Percentiles rank a stretch among this genome's conserved stretches.
phyloP scores from a whole-genome alignment of 23 red algal genomes.

The Pyropia yezoensis region DNA sequence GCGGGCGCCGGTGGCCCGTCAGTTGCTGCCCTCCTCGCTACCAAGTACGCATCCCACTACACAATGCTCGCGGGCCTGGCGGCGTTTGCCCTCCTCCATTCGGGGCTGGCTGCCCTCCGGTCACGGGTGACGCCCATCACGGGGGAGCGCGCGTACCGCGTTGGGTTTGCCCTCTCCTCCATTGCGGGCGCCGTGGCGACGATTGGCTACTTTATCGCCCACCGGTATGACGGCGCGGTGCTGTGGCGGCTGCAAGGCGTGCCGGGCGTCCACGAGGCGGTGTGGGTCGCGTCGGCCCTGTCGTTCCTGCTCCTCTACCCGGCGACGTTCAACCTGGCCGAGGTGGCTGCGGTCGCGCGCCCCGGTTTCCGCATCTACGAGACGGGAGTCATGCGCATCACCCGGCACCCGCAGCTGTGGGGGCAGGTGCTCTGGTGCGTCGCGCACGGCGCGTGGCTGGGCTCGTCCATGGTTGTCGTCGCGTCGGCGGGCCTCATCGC shows the following conservation, averaged over 20 bases:
- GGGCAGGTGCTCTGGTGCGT: conserved; percentile 98
- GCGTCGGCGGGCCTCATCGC: conserved; percentile 54
- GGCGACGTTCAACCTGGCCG: conserved; percentile 80
- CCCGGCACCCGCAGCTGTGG: conserved; percentile 90
- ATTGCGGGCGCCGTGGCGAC: conserved; percentile 48
- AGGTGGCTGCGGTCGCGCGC: conserved; percentile 71
- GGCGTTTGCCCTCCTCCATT: conserved; percentile 66
- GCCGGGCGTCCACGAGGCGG: conserved; percentile 49
- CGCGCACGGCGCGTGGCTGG: conserved; percentile 83
- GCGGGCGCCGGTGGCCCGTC: no score
- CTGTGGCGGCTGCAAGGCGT: conserved; percentile 67
- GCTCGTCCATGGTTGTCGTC: conserved; percentile 66
- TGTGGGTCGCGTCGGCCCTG: conserved; percentile 45
- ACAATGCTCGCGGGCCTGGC: conserved; percentile 14
- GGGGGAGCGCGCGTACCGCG: conserved; percentile 87
- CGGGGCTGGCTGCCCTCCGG: conserved; percentile 78
- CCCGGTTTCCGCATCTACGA: conserved; percentile 85
- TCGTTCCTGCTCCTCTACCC: conserved; percentile 94
- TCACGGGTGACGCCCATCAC: conserved; percentile 17
- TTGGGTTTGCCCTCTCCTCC: conserved; percentile 63
- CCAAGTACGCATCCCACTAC: conserved; percentile 19
- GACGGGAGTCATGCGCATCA: conserved; percentile 79
- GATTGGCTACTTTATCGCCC: conserved; percentile 80
- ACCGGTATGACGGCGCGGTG: conserved; percentile 77
- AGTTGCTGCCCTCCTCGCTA: no score